phyloP scores from a whole-genome alignment of 2,329 filamentous ascomycete genomes.

The Huntiella abstrusa region DNA sequence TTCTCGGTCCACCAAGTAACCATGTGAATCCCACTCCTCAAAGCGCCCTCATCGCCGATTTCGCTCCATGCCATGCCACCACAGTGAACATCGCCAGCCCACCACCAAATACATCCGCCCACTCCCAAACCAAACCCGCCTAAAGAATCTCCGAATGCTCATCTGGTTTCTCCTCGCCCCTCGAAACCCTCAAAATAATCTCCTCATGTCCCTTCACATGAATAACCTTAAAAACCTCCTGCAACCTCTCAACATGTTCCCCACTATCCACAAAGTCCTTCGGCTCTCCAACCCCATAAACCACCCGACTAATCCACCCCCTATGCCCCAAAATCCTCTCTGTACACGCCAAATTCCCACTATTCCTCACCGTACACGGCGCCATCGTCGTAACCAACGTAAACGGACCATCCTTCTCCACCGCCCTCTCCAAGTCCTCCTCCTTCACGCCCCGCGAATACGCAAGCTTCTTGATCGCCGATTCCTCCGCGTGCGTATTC shows the following conservation, averaged over 20 bases:
- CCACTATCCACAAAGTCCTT: constrained; percentile 78
- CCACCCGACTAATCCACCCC: constrained; percentile 53
- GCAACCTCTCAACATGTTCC: constrained; percentile 49
- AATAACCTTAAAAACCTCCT: constrained; percentile 54
- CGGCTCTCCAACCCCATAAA: constrained; percentile 75
- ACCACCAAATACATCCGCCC: too few relatives aligned
- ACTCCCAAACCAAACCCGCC: too few relatives aligned
- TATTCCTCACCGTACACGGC: constrained; percentile 56
- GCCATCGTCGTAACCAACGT: constrained; percentile 84
- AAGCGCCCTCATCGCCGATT: too few relatives aligned
- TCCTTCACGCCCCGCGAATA: constrained; percentile 25
- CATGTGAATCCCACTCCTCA: too few relatives aligned
- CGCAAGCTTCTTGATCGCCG: constrained; percentile 61
- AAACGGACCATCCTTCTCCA: constrained; percentile 19
- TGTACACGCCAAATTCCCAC: constrained; percentile 59
- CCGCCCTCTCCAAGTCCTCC: constrained; percentile 20
- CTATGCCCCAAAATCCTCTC: constrained; percentile 53
- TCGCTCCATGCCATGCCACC: too few relatives aligned
- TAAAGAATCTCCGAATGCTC: too few relatives aligned
- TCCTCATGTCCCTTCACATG: constrained; percentile 58
- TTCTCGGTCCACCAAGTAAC: too few relatives aligned
- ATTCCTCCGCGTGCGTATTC: constrained; percentile 95
- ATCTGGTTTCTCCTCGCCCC: too few relatives aligned
- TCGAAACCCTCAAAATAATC: constrained; percentile 41
- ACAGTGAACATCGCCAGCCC: too few relatives aligned